Base-by-base conservation (phyloP, 495 filamentous ascomycete genomes). In the Thozetella sp. region DNA sequence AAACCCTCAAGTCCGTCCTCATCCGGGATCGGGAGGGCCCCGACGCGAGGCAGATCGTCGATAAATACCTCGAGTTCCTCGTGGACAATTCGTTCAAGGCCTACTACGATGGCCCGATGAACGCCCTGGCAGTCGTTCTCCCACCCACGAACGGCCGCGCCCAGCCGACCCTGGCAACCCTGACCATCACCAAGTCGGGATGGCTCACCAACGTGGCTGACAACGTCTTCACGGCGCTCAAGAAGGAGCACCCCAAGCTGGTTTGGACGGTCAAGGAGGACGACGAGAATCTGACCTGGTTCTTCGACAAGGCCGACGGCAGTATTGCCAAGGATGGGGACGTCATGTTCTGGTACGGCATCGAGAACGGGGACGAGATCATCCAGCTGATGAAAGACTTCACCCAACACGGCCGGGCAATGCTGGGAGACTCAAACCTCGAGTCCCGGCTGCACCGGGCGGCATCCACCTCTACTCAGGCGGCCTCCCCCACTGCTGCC, bases 251-350 rank as follows among this genome's bases (percentile, higher is more conserved):
- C 71, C 87, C 91, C 60, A 93, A 89, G 76, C 84, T 98, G 55
- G 88, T 93, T 30, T 99, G 95, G 94, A 97, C 93, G n/a, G 95
- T 97, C 45, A 93, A 92, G 78, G 89, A 93, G 65, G 91, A 95
- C 60, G 95, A 99, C 62, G 96, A 98, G 83, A 98, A 98, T 72
- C 81, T 99, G 66, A 93, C 91, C 25, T 99, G 95, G 95, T 98
- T 98, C 80, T 97, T 96, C 62, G 94, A 97, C 77, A 97, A 97
- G 81, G 90, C 95, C 10, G 92, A 97, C 60, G 96, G 96, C 51
- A 96, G 91, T 74, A 80, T 97, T 59, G 90, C 90, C 50, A 84
- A 87, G 27, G 85, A 91, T 54, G 92, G 92, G 55, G 88, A 96
- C 66, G 92, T 97, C 34, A 88, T 98, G 71, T 98, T 98, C 81